Evolutionary conservation across 345 rosid species (phyloP).

Genomic region (Eucalyptus curtisii): DNA sequence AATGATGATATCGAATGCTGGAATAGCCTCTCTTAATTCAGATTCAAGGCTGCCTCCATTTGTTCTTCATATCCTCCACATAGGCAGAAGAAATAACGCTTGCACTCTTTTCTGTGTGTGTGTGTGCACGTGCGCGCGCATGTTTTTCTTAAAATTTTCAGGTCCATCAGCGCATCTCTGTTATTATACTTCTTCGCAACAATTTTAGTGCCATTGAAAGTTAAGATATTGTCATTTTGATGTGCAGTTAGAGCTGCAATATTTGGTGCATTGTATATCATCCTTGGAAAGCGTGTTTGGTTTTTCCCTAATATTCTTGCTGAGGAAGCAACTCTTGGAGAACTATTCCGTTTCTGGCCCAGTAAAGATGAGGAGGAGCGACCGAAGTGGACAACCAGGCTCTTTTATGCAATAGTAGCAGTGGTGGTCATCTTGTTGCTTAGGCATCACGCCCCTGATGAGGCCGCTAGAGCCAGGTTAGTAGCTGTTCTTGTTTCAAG

Average conservation of each 20-base stretch:
- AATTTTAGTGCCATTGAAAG: not conserved
- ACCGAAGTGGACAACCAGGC: conserved; percentile 94
- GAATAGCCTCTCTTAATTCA: not conserved
- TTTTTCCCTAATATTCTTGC: conserved; percentile 98
- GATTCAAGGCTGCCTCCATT: not conserved
- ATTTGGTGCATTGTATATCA: conserved; percentile 65
- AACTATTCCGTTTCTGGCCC: conserved; percentile 96
- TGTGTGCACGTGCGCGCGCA: no score
- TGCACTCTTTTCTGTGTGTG: not conserved
- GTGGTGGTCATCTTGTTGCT: conserved; percentile 69
- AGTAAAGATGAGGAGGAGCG: conserved; percentile 94
- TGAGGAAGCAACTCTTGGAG: conserved; percentile 96
- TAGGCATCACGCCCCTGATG: conserved; percentile 98
- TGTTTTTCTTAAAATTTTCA: not conserved
- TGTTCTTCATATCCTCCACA: not conserved
- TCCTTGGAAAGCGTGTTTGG: conserved; percentile 93
- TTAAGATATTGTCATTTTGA: not conserved
- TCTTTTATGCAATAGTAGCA: conserved; percentile 74
- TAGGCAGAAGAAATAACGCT: not conserved
- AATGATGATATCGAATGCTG: not conserved
- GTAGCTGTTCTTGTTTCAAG: not conserved
- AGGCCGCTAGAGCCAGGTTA: conserved; percentile 98
- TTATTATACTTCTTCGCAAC: not conserved
- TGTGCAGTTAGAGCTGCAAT: conserved; percentile 75
- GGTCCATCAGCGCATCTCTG: not conserved